phyloP scores from a whole-genome alignment of 441 rosid species.

The Croton setiger region DNA sequence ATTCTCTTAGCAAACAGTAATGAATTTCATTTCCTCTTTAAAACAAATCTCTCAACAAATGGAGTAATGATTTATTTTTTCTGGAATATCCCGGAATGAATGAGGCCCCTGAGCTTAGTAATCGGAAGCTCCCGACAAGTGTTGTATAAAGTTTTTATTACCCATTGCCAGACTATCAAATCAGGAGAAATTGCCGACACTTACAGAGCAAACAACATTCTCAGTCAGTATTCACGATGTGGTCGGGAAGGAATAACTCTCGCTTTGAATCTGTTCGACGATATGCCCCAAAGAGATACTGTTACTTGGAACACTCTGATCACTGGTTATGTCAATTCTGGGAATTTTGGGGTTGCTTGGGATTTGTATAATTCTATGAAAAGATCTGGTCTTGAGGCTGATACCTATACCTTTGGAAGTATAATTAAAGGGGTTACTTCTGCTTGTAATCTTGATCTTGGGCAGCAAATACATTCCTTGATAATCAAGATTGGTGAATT shows the following conservation, averaged over 20 bases:
- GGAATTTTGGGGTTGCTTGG: slow-evolving; percentile 37
- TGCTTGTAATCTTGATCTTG: slow-evolving; percentile 39
- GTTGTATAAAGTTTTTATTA: slow-evolving; percentile 29
- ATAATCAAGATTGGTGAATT: slow-evolving; percentile 41
- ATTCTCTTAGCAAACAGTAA: no score
- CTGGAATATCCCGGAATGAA: slow-evolving; percentile 13
- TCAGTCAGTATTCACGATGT: slow-evolving; percentile 33
- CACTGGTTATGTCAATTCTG: slow-evolving; percentile 50
- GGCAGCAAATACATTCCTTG: slow-evolving; percentile 56
- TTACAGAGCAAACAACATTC: slow-evolving; percentile 48
- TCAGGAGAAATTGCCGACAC: slow-evolving; percentile 38
- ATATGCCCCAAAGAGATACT: slow-evolving; percentile 47
- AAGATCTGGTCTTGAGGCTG: slow-evolving; percentile 32
- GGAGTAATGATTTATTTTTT: neutral
- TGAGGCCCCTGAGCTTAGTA: slow-evolving; percentile 30
- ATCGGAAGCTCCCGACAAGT: slow-evolving; percentile 24
- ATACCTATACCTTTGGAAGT: slow-evolving; percentile 59
- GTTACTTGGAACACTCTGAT: slow-evolving; percentile 81
- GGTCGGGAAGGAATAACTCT: slow-evolving; percentile 11
- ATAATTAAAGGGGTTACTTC: slow-evolving; percentile 61
- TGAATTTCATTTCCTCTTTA: no score
- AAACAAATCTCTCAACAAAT: neutral
- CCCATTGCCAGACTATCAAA: slow-evolving; percentile 49
- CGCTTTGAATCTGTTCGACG: slow-evolving; percentile 59
- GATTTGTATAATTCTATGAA: slow-evolving; percentile 39